Conservation (phyloP, 306 rosid species). For the Quercus suber region DNA sequence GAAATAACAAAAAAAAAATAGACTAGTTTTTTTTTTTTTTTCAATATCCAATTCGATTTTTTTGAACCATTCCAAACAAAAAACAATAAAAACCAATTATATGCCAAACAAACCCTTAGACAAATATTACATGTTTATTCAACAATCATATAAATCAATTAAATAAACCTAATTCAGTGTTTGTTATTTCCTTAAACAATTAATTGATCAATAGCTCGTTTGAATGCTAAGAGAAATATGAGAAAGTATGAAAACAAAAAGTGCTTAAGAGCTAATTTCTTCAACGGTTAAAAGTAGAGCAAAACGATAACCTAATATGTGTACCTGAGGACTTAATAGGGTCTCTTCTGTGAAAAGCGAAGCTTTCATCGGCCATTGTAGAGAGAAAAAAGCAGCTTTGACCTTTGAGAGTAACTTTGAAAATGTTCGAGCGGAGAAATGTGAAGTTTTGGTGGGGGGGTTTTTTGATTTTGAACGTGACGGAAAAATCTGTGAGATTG, state of each 20-base stretch:
- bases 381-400: neutral
- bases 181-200: neutral
- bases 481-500: too few relatives aligned
- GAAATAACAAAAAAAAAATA: too few relatives aligned
- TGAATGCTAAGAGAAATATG: neutral
- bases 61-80: too few relatives aligned
- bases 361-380: constrained; percentile 65
- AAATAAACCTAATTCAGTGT: neutral
- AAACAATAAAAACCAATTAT: too few relatives aligned
- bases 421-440: neutral
- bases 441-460: neutral
- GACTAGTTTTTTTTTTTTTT: too few relatives aligned
- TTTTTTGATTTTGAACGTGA: too few relatives aligned
- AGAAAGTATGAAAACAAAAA: neutral
- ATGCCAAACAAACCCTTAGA: too few relatives aligned
- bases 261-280: too few relatives aligned
- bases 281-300: neutral
- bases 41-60: too few relatives aligned
- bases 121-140: neutral
- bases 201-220: neutral
- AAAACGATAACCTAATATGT: constrained; percentile 7
- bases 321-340: constrained; percentile 76
- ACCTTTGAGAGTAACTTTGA: neutral
- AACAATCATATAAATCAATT: neutral
- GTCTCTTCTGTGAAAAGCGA: constrained; percentile 55